phyloP scores from a whole-genome alignment of 2,329 filamentous ascomycete species.

The Neonectria magnoliae region DNA sequence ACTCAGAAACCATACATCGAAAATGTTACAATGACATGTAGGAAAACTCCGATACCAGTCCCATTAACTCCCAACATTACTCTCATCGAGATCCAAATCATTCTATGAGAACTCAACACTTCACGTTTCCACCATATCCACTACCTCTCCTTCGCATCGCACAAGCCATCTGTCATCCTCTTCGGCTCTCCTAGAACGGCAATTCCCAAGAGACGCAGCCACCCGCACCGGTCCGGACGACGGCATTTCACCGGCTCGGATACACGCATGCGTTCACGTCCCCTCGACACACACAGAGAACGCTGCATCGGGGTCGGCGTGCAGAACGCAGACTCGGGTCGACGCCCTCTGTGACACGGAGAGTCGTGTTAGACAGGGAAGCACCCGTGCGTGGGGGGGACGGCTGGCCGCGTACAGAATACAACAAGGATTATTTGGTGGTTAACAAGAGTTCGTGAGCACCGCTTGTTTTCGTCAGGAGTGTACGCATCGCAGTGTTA shows the following conservation, averaged over 20 bases:
- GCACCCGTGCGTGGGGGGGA: background rate
- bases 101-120: background rate
- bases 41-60: background rate
- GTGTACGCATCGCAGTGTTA: background rate
- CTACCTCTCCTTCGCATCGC: background rate
- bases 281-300: background rate
- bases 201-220: background rate
- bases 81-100: background rate
- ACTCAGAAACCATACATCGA: background rate
- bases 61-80: background rate
- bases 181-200: slow-evolving; percentile 15
- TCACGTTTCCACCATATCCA: background rate
- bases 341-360: background rate
- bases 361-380: background rate
- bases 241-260: slow-evolving; percentile 18
- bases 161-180: slow-evolving; percentile 1
- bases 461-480: background rate
- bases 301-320: slow-evolving; percentile 9
- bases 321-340: background rate
- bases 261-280: slow-evolving; percentile 13
- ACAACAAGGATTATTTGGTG: background rate
- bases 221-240: slow-evolving; percentile 4
- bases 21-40: background rate
- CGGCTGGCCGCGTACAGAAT: background rate
- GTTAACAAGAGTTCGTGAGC: background rate